Evolutionary conservation across 1,284 basidiomycete species (phyloP).

Genomic region (Rhodofomes roseus): DNA sequence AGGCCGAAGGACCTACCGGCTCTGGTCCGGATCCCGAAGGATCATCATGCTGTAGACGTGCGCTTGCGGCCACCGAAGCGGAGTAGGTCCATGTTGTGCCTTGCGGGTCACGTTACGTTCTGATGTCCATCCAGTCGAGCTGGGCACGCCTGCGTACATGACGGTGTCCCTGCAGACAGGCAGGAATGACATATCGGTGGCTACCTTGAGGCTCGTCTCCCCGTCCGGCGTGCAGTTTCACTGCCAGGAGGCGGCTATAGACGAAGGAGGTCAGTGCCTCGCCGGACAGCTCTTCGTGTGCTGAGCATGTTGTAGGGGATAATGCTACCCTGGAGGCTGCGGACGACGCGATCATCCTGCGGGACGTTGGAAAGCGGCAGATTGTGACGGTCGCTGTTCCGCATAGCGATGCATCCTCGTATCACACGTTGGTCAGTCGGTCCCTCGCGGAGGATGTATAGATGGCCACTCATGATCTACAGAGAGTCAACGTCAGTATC

Average conservation of each 20-base stretch:
- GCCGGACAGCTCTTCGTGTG: not conserved
- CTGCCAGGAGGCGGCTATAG: constrained; percentile 40
- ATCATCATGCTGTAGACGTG: constrained; percentile 57
- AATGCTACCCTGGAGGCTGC: constrained; percentile 29
- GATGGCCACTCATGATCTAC: not conserved
- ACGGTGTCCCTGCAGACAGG: constrained; percentile 59
- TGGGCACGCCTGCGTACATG: constrained; percentile 55
- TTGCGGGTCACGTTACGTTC: not conserved
- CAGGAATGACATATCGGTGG: constrained; percentile 54
- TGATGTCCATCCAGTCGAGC: constrained; percentile 47
- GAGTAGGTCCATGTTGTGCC: constrained; percentile 40
- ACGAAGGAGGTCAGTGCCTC: constrained; percentile 31
- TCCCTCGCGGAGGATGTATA: not conserved
- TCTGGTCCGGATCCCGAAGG: constrained; percentile 56
- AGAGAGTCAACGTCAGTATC: constrained; percentile 62
- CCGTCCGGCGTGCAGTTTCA: constrained; percentile 50
- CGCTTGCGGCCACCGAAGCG: constrained; percentile 54
- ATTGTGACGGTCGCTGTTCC: constrained; percentile 46
- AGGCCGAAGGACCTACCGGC: constrained; percentile 26
- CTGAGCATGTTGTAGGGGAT: constrained; percentile 7
- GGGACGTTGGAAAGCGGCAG: constrained; percentile 41
- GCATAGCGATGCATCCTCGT: constrained; percentile 56
- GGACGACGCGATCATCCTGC: constrained; percentile 43
- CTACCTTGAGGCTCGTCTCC: constrained; percentile 49
- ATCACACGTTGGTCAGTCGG: constrained; percentile 47